Evolutionary conservation across 1,284 basidiomycete genomes (phyloP), one percentile per base, ranked within the genome.

Genomic region (Heterobasidion parviporum): DNA sequence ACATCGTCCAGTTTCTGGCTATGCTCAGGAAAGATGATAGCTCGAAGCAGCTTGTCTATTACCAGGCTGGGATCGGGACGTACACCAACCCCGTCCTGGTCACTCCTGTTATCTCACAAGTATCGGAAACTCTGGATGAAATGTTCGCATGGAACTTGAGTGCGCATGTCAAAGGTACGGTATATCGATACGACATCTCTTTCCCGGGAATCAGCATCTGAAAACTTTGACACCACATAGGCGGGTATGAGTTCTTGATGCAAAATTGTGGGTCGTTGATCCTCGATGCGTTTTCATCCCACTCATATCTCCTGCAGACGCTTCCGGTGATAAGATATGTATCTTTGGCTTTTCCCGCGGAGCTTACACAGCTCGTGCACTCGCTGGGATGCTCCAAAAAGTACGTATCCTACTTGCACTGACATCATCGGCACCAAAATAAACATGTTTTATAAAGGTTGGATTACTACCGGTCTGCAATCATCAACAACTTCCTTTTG

Each of bases 281-380:
- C 26, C 8, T 26, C 15, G n/a, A 20, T n/a, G 26, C 26, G 14
- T 33, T 16, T 16, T 16, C 46, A 14, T 48, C 41, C 26, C 18
- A 65, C 60, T 32, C 26, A 7, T 34, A 35, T 54, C n/a, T 16
- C 46, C 47, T 16, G 67, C 70, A 80, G 68, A 72, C 60, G 55
- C 67, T 18, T 67, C 70, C 15, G 74, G 74, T 8, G 80, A 82
- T 63, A 75, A 77, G 54, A 80, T 80, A n/a, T 79, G 77, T 60
- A 69, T 82, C 8, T 82, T 82, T 62, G 80, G 80, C 2, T 87
- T 87, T 67, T 84, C 80, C 14, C 76, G 84, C 7, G 85, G 85
- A 3, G 83, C 83, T 32, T 85, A 85, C 63, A 84, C 81, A 33
- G 68, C 68, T 14, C 63, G 65, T 54, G 77, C 76, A 26, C 65